These are phyloP conservation scores for Plantago coronopus DNA, from an alignment of 305 asterid genomes.

Conservation along the genomic window DNA sequence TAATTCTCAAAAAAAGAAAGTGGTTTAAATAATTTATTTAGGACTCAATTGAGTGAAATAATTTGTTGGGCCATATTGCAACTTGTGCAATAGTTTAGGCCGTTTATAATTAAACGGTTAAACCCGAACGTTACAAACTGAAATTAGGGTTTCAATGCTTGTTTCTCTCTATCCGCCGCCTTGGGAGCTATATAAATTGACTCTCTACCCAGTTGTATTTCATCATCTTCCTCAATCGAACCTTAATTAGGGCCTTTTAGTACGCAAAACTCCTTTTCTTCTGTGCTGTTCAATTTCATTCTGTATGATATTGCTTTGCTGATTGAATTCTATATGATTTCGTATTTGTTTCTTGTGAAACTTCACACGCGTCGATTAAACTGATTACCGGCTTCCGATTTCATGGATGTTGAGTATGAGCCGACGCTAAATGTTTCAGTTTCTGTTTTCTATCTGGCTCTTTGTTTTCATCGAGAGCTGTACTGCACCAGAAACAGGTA, in stretches of 20 bases:
- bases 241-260: too few species aligned
- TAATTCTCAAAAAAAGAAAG: too few species aligned
- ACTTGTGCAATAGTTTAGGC: too few species aligned
- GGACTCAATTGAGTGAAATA: too few species aligned
- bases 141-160: not conserved
- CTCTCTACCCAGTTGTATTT: too few species aligned
- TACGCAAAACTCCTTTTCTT: not conserved
- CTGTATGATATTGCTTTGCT: not conserved
- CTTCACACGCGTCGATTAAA: conserved; percentile 9
- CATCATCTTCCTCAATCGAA: not conserved
- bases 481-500: conserved; percentile 10
- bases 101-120: too few species aligned
- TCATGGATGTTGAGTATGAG: conserved; percentile 17
- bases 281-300: not conserved
- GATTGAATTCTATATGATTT: not conserved
- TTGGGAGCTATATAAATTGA: too few species aligned
- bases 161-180: not conserved
- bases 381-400: conserved; percentile 14
- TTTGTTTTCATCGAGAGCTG: not conserved
- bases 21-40: too few species aligned
- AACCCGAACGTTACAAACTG: not conserved
- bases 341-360: not conserved
- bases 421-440: conserved; percentile 17
- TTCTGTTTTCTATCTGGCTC: conserved; percentile 4
- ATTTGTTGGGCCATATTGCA: not conserved